Percentiles rank a stretch among this genome's conserved stretches.
Evolutionary conservation across 2,329 filamentous ascomycete genomes (phyloP).

Genomic region (Pezicula rhizophila): DNA sequence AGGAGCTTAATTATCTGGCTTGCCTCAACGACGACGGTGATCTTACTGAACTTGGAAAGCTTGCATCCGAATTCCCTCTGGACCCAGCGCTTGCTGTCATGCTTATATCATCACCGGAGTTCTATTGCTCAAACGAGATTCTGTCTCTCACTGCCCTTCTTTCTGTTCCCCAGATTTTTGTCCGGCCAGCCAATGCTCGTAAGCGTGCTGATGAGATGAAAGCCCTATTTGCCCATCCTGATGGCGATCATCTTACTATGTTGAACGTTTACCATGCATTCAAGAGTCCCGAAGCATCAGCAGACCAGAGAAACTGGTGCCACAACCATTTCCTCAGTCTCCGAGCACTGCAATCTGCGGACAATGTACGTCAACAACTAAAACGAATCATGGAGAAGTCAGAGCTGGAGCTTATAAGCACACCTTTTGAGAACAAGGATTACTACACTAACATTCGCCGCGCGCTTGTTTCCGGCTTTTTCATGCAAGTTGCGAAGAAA

Average conservation of each 20-base stretch:
- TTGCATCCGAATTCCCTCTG: slow-evolving; percentile 92
- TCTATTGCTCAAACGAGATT: slow-evolving; percentile 98
- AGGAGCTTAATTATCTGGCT: slow-evolving; percentile 95
- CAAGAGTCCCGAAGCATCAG: slow-evolving; percentile 66
- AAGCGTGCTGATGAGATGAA: slow-evolving; percentile 98
- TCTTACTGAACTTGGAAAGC: slow-evolving; percentile 74
- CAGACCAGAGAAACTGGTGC: slow-evolving; percentile 84
- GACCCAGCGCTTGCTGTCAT: slow-evolving; percentile 94
- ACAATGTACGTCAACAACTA: slow-evolving; percentile 88
- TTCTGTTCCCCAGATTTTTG: slow-evolving; percentile 90
- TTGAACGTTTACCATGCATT: slow-evolving; percentile 98
- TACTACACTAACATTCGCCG: slow-evolving; percentile 97
- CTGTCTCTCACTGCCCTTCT: slow-evolving; percentile 89
- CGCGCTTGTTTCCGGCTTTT: slow-evolving; percentile 89
- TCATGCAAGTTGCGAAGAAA: slow-evolving; percentile 98
- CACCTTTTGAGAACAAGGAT: slow-evolving; percentile 87
- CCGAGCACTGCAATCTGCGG: slow-evolving; percentile 82
- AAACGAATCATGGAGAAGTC: slow-evolving; percentile 96
- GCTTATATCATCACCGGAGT: slow-evolving; percentile 95
- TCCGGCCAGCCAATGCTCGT: slow-evolving; percentile 76
- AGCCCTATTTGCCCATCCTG: slow-evolving; percentile 80
- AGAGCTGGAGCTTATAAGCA: slow-evolving; percentile 79
- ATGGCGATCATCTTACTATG: slow-evolving; percentile 93
- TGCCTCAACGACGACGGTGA: slow-evolving; percentile 96
- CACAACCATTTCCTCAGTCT: slow-evolving; percentile 93